phyloP scores from a whole-genome alignment of 257 asterid species.

The Pogostemon cablin region DNA sequence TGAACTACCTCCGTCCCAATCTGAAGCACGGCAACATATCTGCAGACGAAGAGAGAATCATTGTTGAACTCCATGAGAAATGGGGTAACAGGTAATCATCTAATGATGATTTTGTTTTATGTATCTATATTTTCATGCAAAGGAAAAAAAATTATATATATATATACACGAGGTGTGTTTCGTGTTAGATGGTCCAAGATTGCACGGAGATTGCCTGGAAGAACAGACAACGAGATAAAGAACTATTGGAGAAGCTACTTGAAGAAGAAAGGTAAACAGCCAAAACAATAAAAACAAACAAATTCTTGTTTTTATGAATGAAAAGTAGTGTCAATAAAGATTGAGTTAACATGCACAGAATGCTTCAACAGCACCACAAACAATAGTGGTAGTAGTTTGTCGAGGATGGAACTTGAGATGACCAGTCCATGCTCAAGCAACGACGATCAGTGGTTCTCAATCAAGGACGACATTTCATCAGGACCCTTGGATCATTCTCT shows the following conservation, averaged over 20 bases:
- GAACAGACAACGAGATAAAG: constrained; percentile 84
- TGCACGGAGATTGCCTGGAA: constrained; percentile 69
- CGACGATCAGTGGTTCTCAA: constrained; percentile 13
- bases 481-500: background rate
- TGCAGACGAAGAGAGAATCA: constrained; percentile 53
- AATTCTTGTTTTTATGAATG: background rate
- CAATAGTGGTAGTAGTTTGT: constrained; percentile 11
- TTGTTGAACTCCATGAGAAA: constrained; percentile 56
- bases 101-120: background rate
- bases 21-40: constrained; percentile 65
- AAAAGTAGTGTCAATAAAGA: background rate
- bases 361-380: constrained; percentile 3
- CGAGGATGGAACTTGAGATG: constrained; percentile 26
- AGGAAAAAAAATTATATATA: background rate
- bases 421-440: constrained; percentile 29
- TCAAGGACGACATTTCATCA: background rate
- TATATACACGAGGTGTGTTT: background rate
- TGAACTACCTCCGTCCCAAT: constrained; percentile 75
- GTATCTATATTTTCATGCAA: background rate
- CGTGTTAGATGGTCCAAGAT: constrained; percentile 72
- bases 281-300: constrained; percentile 36
- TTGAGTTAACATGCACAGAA: constrained; percentile 30
- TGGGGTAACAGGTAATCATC: constrained; percentile 69
- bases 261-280: constrained; percentile 43
- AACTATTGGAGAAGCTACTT: constrained; percentile 73